Conservation (phyloP, 495 filamentous ascomycete species). For the Neurospora sp. region DNA sequence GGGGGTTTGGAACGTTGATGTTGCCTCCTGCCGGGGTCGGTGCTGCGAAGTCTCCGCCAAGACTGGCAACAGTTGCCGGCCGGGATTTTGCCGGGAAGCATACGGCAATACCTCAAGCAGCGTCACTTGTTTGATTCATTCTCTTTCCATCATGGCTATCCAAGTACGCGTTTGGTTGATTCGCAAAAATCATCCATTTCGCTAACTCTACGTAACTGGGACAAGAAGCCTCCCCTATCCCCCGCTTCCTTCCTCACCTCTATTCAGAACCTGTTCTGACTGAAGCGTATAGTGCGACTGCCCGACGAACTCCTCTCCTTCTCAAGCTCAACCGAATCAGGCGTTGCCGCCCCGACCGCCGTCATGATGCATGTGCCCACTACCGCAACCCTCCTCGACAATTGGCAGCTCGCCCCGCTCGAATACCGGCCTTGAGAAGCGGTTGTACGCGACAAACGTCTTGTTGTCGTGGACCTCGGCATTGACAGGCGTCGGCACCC, state of each 20-base stretch:
- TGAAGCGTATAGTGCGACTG: background rate
- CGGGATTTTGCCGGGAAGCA: background rate
- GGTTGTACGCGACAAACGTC: constrained; percentile 44
- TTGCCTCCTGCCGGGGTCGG: background rate
- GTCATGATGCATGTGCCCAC: background rate
- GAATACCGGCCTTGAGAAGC: constrained; percentile 38
- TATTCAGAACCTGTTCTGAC: background rate
- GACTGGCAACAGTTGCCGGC: background rate
- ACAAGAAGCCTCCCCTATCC: background rate
- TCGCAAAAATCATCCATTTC: background rate
- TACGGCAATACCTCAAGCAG: background rate
- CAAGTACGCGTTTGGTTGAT: too few species aligned
- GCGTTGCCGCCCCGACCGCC: background rate
- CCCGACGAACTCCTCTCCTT: background rate
- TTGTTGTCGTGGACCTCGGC: constrained; percentile 28
- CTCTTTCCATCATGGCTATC: too few species aligned
- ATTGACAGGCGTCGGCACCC: constrained; percentile 42
- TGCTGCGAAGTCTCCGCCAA: background rate
- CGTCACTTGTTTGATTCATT: background rate
- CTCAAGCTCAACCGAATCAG: background rate
- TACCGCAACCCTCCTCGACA: background rate
- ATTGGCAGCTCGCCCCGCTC: constrained; percentile 16
- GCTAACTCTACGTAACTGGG: background rate
- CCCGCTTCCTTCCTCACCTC: background rate
- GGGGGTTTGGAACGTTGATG: too few species aligned